Percentiles rank a stretch among this genome's conserved stretches.
Evolutionary conservation across 768 basidiomycete species (phyloP).

Genomic region (Psilocybe subaeruginosa): DNA sequence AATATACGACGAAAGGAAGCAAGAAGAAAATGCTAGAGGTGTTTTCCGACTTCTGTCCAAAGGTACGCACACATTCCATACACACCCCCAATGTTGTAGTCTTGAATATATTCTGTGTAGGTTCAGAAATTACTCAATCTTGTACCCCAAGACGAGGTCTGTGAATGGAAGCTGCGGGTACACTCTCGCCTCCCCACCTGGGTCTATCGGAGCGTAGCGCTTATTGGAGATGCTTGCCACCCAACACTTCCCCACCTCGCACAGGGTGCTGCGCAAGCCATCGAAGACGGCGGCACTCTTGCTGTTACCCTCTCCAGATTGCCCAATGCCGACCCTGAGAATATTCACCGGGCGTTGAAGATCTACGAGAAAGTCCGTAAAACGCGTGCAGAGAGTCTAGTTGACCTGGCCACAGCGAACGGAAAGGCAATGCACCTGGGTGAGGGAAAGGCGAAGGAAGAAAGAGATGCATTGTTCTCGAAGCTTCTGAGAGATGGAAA

Average conservation of each 20-base stretch:
- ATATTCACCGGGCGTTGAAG: not conserved
- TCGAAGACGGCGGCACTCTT: conserved; percentile 2
- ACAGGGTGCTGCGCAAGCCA: conserved; percentile 5
- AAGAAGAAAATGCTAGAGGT: conserved; percentile 6
- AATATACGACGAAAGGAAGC: conserved; percentile 4
- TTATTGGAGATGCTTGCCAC: conserved; percentile 6
- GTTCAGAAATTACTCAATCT: conserved; percentile 8
- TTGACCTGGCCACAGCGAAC: conserved; percentile 4
- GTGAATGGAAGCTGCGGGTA: conserved; percentile 9
- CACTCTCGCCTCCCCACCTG: conserved; percentile 6
- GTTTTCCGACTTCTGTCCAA: conserved; percentile 10
- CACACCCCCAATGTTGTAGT: too few species aligned
- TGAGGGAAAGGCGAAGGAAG: conserved; percentile 6
- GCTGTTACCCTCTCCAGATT: not conserved
- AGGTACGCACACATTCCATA: not conserved
- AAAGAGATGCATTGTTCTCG: conserved; percentile 2
- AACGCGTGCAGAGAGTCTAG: conserved; percentile 1
- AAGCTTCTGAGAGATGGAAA: not conserved
- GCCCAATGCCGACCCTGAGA: not conserved
- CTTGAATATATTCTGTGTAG: not conserved
- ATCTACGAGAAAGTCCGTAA: conserved; percentile 5
- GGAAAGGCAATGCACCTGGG: conserved; percentile 2
- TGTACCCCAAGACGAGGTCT: conserved; percentile 6
- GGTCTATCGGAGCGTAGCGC: conserved; percentile 1
- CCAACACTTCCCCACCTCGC: conserved; percentile 7